Base-by-base conservation (phyloP, 106 monocot species). In the Phalaenopsis equestris region DNA sequence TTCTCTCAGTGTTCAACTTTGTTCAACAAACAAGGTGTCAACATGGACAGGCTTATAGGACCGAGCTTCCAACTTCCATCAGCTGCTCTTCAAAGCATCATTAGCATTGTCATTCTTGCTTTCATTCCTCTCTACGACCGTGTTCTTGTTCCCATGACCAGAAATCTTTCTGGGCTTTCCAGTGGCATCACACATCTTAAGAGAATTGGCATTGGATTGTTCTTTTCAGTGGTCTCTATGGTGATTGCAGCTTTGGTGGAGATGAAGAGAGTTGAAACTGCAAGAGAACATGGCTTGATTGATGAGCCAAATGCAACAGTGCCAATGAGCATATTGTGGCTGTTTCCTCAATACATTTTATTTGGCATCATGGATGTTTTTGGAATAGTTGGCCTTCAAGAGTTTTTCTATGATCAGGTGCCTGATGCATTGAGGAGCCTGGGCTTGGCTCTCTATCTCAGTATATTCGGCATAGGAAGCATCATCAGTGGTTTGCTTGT, bases 381-480 rank as follows among this genome's bases (percentile, higher is more conserved):
- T 77, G 77, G 42, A 18, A 77, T 77, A 14, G 77, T 55, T 77
- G 77, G 77, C 52, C 23, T 77, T 14, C 77, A 77, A 16, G 77
- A 77, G 77, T 77, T 77, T 23, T 77, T 77, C 77, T 77, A 77
- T 77, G 77, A 77, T 77, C 77, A 77, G 52, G 52, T 77, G 24
- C 77, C 77, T 41, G 77, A 77, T 55, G 37, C 24, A 14, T 55
- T 77, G 52, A 77, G 77, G 77, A 77, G 77, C 37, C 30, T 77
- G 14, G 77, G 77, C 8, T 3, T 77, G n/a, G 77, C 77, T 55
- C 77, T 77, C 24, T 77, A 36, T 42, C 77, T 77, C 15, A 77
- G 77, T 55, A 77, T 55, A 11, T 77, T 77, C 14, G 77, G 77
- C 24, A 55, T 77, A 19, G 55, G 77, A 37, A 55, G 55, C 7